Base-by-base conservation (phyloP, 1,284 basidiomycete genomes). In the Melanopsichium pennsylvanicum region DNA sequence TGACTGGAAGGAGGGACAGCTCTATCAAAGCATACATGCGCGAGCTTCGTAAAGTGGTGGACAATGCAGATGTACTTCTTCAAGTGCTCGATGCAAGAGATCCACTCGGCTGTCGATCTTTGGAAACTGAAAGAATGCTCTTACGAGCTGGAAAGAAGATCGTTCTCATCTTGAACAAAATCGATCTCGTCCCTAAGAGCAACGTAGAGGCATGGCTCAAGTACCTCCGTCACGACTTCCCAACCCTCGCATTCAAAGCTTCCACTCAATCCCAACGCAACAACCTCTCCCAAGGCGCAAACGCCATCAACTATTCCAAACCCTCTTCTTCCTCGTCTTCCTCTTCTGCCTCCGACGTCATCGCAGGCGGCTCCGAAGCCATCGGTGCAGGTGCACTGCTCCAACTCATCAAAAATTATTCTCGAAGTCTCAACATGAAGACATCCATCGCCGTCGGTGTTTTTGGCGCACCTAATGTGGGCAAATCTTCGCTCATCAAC, bases 381-480 rank as follows among this genome's bases (percentile, higher is more conserved):
- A 52, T 84, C 16, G 85, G 85, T 21, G 84, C 85, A 12, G 84
- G 84, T 4, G 84, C 85, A 1, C 85, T 98, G 1, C 84, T 97
- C 19, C 89, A 90, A 49, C 85, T 98, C 2, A 86, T 97, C 47
- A 98, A 98, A 79, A 91, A 92, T 15, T 96, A 93, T 82, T 91
- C 34, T 82, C 87, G 76, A 29, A 74, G 69, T 39, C 43, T 72
- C 18, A 73, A 73, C 49, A 50, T 73, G 16, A 77, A 74, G 51
- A 71, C 75, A 27, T 74, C 70, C 11, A 72, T 80, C 42, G 95
- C 93, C 0, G 88, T 97, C 48, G 95, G 95, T 15, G 90, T 97
- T 19, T 92, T 97, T 26, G 95, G 95, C 1, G 95, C 94, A 78
- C 95, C 95, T 4, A 98, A 98, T 82, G 95, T 97, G 49, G 95